Percentiles rank a stretch among this genome's conserved stretches.
Evolutionary conservation across 192 early-diverging fungal species (phyloP).

Genomic region (Linnemannia schmuckeri): DNA sequence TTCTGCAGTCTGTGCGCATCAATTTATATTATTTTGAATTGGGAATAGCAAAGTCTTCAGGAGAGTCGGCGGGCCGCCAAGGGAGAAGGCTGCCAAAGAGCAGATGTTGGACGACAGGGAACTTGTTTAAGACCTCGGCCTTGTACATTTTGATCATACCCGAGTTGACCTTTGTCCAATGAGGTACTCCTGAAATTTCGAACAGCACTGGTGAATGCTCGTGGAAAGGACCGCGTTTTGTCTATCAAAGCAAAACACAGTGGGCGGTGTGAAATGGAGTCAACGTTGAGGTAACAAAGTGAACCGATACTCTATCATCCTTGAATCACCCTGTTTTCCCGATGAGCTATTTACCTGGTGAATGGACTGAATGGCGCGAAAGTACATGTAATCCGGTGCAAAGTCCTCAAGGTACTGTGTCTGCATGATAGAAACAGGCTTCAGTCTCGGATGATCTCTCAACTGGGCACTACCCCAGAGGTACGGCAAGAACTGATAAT

Average conservation of each 20-base stretch:
- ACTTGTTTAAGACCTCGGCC: constrained; percentile 91
- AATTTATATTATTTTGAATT: background rate
- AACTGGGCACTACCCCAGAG: constrained; percentile 94
- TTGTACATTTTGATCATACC: constrained; percentile 97
- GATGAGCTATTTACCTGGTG: constrained; percentile 62
- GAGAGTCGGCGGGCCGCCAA: constrained; percentile 56
- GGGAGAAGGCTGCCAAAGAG: constrained; percentile 87
- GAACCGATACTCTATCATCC: background rate
- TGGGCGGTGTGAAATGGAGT: background rate
- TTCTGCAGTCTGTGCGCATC: too few species aligned
- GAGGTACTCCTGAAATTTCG: constrained; percentile 91
- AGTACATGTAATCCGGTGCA: constrained; percentile 86
- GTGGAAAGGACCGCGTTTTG: constrained; percentile 71
- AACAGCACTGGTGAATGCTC: constrained; percentile 95
- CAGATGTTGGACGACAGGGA: constrained; percentile 98
- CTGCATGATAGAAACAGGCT: constrained; percentile 81
- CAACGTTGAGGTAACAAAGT: background rate
- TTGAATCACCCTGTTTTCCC: background rate
- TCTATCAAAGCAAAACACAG: constrained; percentile 32
- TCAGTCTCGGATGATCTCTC: constrained; percentile 74
- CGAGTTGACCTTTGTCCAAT: constrained; percentile 91
- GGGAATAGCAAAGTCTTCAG: constrained; percentile 1
- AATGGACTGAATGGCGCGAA: constrained; percentile 87
- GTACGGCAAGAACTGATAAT: constrained; percentile 97
- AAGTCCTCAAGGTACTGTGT: constrained; percentile 69